Evolutionary conservation across 1,284 basidiomycete genomes (phyloP), one percentile per base, ranked within the genome.

Genomic region (Microbotryum lychnidis-dioicae): DNA sequence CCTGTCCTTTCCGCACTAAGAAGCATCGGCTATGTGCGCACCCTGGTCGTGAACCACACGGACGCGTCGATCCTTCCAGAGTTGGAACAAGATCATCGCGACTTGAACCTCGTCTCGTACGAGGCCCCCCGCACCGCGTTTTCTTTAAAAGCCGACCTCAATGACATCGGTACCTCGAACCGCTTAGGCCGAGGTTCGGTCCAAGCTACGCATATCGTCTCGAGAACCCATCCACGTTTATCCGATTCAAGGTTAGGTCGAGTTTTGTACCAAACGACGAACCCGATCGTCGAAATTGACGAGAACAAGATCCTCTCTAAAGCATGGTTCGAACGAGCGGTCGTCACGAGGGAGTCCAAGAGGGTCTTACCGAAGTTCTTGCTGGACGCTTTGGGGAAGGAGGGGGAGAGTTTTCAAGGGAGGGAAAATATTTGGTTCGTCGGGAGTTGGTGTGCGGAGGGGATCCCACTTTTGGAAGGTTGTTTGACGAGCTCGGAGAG

Each of bases 11-110:
- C 55, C 2, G 75, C 71, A 0, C 61, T 78, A 44, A 61, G 50
- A 1, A 46, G 71, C 9, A 75, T 78, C 29, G 46, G 54, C 6
- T 77, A 75, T 62, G 65, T 71, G 44, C 72, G 73, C 37, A 81
- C 80, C 8, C 78, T 86, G 47, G 85, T 87, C 54, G 77, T 87
- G 59, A 87, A 86, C 64, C 86, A 88, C 71, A 82, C 82, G 23
- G 86, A 87, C 71, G 68, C 73, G 3, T 74, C 78, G 0, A 74
- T 87, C 25, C 74, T 87, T 9, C 86, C 86, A 2, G 69, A 75
- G 33, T 64, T 76, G 60, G 25, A 57, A 6, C 65, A 67, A 6
- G 85, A 88, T 72, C 69, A 79, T 56, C 78, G 84, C 23, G 84
- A 86, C 61, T 79, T 87, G 61, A 88, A 88, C 71, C 77, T 88